These are phyloP conservation scores for Allomyces arbusculus DNA, from an alignment of 192 early-diverging fungal species.

Conservation along the genomic window DNA sequence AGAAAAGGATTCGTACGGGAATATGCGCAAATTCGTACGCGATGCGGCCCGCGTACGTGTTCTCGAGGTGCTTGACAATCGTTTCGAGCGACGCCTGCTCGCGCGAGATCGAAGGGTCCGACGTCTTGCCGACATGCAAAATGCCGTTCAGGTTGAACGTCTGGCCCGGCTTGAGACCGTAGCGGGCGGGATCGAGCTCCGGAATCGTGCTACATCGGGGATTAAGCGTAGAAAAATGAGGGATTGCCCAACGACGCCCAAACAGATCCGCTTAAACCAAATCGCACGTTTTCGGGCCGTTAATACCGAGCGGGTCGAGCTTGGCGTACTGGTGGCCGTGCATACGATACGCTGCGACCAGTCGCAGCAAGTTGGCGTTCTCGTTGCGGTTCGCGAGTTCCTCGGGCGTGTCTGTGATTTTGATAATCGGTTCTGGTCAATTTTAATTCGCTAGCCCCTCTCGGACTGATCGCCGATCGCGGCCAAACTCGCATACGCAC, in stretches of 20 bases:
- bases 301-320: constrained; percentile 65
- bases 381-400: constrained; percentile 67
- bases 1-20: constrained; percentile 26
- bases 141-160: constrained; percentile 54
- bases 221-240: too few species aligned
- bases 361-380: constrained; percentile 63
- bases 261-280: not conserved
- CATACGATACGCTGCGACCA: constrained; percentile 58
- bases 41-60: constrained; percentile 57
- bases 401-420: constrained; percentile 33
- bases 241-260: too few species aligned
- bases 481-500: constrained; percentile 16
- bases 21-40: constrained; percentile 93
- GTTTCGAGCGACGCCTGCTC: constrained; percentile 38
- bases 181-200: constrained; percentile 65
- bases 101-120: constrained; percentile 16
- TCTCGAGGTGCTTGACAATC: constrained; percentile 49
- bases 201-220: constrained; percentile 17
- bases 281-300: not conserved
- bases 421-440: not conserved
- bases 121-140: constrained; percentile 37
- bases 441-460: not conserved
- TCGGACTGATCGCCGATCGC: too few species aligned
- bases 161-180: constrained; percentile 43
- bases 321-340: constrained; percentile 65